A percentile compares a stretch with the other conserved stretches of the same genome.
Evolutionary conservation across 2,329 filamentous ascomycete genomes (phyloP).

Genomic region (Curvularia sp.): DNA sequence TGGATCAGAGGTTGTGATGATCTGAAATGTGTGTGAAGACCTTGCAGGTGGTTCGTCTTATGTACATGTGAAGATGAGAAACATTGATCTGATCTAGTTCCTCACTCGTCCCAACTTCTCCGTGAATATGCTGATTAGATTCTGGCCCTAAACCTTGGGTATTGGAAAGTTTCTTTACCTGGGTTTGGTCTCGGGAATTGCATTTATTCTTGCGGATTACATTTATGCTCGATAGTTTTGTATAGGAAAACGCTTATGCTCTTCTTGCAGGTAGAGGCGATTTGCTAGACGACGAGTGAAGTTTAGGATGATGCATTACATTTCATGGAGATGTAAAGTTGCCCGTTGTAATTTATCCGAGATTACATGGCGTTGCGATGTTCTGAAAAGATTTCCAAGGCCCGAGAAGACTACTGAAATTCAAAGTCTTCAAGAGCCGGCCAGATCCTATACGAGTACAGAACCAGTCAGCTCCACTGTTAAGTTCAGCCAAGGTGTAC

Average conservation of each 20-base stretch:
- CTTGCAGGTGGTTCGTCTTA: background rate
- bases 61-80: background rate
- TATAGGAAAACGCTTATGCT: background rate
- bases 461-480: background rate
- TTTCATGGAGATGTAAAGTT: background rate
- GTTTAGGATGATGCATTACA: background rate
- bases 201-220: too few species aligned
- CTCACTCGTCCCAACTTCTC: too few species aligned
- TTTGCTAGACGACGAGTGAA: background rate
- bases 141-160: too few species aligned
- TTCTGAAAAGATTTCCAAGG: background rate
- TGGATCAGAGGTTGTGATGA: background rate
- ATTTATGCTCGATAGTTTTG: background rate
- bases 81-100: background rate
- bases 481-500: background rate
- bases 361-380: background rate
- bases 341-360: background rate
- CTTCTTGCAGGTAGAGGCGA: background rate
- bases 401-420: too few species aligned
- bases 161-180: background rate
- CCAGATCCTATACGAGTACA: background rate
- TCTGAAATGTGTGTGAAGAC: too few species aligned
- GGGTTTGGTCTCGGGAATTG: background rate
- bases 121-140: background rate
- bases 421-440: background rate